Evolutionary conservation across 2,329 filamentous ascomycete genomes (phyloP).

Genomic region (Parafenestella ontariensis): DNA sequence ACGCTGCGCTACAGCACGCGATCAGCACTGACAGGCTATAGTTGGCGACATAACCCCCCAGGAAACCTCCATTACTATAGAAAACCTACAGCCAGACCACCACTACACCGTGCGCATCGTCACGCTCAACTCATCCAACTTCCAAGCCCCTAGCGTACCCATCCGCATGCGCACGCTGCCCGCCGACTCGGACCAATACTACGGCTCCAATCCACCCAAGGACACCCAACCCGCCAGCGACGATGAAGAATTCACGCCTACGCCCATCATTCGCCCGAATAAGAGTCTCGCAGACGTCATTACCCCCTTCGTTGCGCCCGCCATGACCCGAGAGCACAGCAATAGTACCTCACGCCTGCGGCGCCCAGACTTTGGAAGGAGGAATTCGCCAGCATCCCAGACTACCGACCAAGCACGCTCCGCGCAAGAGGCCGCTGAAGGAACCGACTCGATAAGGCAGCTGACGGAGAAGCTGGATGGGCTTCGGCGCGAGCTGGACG

Average conservation of each 20-base stretch:
- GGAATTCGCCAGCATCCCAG: constrained; percentile 75
- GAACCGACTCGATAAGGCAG: constrained; percentile 65
- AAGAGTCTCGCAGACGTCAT: constrained; percentile 65
- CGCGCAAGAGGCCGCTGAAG: constrained; percentile 49
- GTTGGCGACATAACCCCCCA: constrained; percentile 83
- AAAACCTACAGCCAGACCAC: constrained; percentile 81
- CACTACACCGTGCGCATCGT: constrained; percentile 95
- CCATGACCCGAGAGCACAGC: constrained; percentile 71
- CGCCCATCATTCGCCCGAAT: constrained; percentile 61
- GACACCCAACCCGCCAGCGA: constrained; percentile 46
- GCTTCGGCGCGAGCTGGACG: constrained; percentile 83
- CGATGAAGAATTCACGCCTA: constrained; percentile 57
- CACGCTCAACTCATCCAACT: constrained; percentile 88
- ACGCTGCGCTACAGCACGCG: not conserved
- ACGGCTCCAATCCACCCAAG: constrained; percentile 60
- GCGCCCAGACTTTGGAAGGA: constrained; percentile 74
- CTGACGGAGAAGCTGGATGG: constrained; percentile 82
- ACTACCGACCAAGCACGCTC: constrained; percentile 39
- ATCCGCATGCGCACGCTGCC: constrained; percentile 78
- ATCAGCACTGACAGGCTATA: constrained; percentile 47
- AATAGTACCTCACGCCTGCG: constrained; percentile 61
- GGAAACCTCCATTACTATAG: constrained; percentile 90
- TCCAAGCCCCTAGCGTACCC: constrained; percentile 85
- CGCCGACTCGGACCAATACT: constrained; percentile 53
- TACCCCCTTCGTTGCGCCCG: constrained; percentile 66